phyloP scores from a whole-genome alignment of 1,139 yeast species.

The Pneumocystis wakefieldiae region DNA sequence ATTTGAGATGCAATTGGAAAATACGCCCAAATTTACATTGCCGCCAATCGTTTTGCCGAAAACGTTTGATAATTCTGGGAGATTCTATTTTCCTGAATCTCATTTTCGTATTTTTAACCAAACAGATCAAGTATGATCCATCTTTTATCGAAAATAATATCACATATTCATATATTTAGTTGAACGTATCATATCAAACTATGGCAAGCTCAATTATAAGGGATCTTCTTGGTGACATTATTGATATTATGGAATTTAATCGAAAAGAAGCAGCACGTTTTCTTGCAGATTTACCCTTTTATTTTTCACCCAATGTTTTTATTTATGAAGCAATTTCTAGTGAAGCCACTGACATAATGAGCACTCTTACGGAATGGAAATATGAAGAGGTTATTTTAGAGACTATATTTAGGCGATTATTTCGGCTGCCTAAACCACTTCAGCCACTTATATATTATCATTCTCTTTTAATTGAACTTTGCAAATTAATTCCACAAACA shows the following conservation, averaged over 20 bases:
- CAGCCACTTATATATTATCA: constrained; percentile 68
- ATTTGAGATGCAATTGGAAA: constrained; percentile 18
- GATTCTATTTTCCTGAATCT: constrained; percentile 10
- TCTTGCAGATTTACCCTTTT: constrained; percentile 57
- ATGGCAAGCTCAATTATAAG: constrained; percentile 51
- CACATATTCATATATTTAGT: constrained; percentile 25
- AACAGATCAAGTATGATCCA: constrained; percentile 24
- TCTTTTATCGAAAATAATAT: neutral
- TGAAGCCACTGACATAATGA: constrained; percentile 42
- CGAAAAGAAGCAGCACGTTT: constrained; percentile 78
- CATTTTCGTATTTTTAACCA: constrained; percentile 30
- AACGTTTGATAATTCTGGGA: constrained; percentile 10
- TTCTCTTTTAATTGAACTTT: constrained; percentile 75
- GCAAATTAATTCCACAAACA: constrained; percentile 72
- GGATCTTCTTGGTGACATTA: constrained; percentile 60
- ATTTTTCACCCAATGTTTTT: constrained; percentile 55
- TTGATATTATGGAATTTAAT: constrained; percentile 73
- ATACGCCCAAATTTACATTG: constrained; percentile 28
- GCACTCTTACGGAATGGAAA: constrained; percentile 53
- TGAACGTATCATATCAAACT: constrained; percentile 54
- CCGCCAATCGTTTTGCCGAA: constrained; percentile 25
- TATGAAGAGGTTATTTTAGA: constrained; percentile 84
- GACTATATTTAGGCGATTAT: constrained; percentile 60
- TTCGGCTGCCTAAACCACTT: constrained; percentile 53
- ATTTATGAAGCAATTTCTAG: constrained; percentile 74